Percentiles rank a stretch among this genome's conserved stretches.
Conservation (phyloP, 352 stramenopile species). For the Saprolegnia diclina region DNA sequence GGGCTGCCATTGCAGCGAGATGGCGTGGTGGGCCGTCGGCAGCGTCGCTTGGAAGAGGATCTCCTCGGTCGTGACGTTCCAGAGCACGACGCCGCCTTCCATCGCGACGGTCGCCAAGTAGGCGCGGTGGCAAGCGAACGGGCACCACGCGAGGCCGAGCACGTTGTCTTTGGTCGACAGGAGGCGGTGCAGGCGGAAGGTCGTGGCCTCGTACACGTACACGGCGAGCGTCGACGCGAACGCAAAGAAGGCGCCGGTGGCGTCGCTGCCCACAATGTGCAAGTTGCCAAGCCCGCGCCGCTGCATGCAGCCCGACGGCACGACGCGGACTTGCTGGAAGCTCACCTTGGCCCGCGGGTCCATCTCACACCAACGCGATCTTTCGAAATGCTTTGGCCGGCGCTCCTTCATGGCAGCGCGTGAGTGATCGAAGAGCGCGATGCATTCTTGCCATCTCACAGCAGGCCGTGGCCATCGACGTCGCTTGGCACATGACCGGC, state of each 20-base stretch:
- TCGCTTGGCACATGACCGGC: no score
- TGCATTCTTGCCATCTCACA: no score
- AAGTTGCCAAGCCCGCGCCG: constrained; percentile 15
- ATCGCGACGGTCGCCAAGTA: constrained; percentile 15
- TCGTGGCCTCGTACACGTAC: constrained; percentile 15
- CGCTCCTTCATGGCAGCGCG: no score
- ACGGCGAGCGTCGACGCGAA: constrained; percentile 25
- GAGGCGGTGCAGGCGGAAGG: constrained; percentile 12
- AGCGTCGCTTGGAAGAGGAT: constrained; percentile 12
- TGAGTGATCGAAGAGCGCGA: no score
- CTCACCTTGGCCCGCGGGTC: neutral
- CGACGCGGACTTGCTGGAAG: constrained; percentile 21
- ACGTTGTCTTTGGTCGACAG: constrained; percentile 24
- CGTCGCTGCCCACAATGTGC: constrained; percentile 20
- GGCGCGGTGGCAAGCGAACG: neutral
- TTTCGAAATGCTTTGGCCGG: neutral
- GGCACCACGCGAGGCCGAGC: constrained; percentile 13
- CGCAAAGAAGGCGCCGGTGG: constrained; percentile 14
- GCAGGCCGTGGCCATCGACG: no score
- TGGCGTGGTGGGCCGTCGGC: neutral
- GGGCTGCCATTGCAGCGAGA: constrained; percentile 21
- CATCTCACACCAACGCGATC: neutral
- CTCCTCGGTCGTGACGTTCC: constrained; percentile 19
- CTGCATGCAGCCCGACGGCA: constrained; percentile 26
- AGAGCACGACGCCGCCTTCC: constrained; percentile 1